Evolutionary conservation across 2,329 filamentous ascomycete species (phyloP).

Genomic region (Cercospora sp.): DNA sequence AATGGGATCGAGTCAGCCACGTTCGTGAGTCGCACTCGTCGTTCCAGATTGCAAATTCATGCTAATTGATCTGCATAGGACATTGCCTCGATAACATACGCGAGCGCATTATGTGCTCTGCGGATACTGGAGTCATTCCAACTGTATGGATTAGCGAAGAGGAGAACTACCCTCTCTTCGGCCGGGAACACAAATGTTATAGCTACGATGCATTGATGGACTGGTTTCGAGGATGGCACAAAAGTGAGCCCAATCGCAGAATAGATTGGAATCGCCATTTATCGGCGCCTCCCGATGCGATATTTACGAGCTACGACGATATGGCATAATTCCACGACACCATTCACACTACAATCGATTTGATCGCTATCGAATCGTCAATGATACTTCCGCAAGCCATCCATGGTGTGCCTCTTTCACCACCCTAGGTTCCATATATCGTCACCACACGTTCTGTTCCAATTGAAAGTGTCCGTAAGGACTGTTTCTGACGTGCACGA

Average conservation of each 20-base stretch:
- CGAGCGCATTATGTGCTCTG: constrained; percentile 14
- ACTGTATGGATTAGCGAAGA: constrained; percentile 1
- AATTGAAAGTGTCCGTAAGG: too few relatives aligned
- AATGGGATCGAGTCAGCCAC: constrained; percentile 10
- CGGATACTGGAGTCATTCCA: constrained; percentile 7
- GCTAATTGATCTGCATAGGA: not conserved
- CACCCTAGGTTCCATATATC: too few relatives aligned
- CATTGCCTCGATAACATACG: constrained; percentile 16
- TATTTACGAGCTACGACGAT: constrained; percentile 3
- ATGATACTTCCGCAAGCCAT: not conserved
- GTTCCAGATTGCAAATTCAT: not conserved
- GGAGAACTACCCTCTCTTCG: constrained; percentile 14
- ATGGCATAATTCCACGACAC: too few relatives aligned
- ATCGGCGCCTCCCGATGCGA: constrained; percentile 2
- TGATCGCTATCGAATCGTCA: not conserved
- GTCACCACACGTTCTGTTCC: too few relatives aligned
- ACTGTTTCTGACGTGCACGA: too few relatives aligned
- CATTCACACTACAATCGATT: too few relatives aligned
- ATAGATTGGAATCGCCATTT: constrained; percentile 11
- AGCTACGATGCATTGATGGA: constrained; percentile 16
- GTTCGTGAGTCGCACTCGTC: not conserved
- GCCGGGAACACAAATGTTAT: constrained; percentile 18
- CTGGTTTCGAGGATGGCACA: constrained; percentile 11
- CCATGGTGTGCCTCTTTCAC: too few relatives aligned
- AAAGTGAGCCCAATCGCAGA: not conserved